Evolutionary conservation across 2,329 filamentous ascomycete genomes (phyloP).

Genomic region (Aciculosporium take): DNA sequence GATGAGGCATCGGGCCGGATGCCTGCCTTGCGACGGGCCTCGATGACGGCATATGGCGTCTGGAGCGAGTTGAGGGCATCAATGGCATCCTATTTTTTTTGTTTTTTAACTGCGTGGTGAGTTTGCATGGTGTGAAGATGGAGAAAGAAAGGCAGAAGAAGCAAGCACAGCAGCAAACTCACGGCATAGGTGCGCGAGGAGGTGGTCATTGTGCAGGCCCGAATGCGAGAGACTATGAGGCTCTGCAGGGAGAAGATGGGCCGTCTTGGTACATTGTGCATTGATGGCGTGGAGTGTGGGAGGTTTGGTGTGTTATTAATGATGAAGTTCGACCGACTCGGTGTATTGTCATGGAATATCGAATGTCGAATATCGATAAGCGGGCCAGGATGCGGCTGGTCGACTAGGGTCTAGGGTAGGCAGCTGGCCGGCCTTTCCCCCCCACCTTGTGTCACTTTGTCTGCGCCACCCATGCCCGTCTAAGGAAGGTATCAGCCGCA

Average conservation of each 20-base stretch:
- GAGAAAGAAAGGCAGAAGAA: not conserved
- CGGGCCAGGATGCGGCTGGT: too few species aligned
- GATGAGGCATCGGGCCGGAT: slow-evolving; percentile 53
- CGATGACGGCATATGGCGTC: slow-evolving; percentile 68
- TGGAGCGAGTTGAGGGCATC: slow-evolving; percentile 79
- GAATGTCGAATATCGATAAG: too few species aligned
- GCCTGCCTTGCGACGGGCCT: slow-evolving; percentile 63
- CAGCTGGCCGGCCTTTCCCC: slow-evolving; percentile 15
- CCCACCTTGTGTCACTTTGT: not conserved
- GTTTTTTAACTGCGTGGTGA: not conserved
- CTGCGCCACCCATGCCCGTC: not conserved
- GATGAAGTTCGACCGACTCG: not conserved
- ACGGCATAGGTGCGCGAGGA: slow-evolving; percentile 22
- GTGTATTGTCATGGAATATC: too few species aligned
- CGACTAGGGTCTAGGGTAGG: too few species aligned
- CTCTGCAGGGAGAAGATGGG: slow-evolving; percentile 11
- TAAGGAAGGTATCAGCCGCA: not conserved
- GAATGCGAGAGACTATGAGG: slow-evolving; percentile 8
- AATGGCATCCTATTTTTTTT: slow-evolving; percentile 74
- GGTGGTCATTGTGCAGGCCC: slow-evolving; percentile 16
- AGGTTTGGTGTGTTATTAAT: not conserved
- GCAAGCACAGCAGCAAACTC: slow-evolving; percentile 3
- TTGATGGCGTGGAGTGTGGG: not conserved
- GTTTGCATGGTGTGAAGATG: not conserved
- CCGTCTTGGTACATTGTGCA: slow-evolving; percentile 16